Percentiles rank a stretch among this genome's conserved stretches.
phyloP scores from a whole-genome alignment of 208 protist genomes.

The Trypanosoma rangeli region DNA sequence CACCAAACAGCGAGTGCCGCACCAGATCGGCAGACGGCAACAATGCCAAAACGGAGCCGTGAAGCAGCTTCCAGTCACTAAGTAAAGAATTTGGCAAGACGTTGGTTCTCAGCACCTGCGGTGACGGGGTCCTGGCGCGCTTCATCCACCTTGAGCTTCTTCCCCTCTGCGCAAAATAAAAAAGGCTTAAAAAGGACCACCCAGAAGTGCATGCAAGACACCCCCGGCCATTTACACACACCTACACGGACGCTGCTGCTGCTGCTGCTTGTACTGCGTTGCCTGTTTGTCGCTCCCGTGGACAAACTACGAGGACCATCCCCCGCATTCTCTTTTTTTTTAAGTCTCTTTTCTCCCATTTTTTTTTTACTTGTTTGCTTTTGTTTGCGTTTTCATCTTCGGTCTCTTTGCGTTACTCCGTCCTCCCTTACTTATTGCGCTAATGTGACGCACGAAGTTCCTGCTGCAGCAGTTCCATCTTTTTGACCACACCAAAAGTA shows the following conservation, averaged over 20 bases:
- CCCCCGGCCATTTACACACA: neutral
- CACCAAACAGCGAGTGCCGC: conserved; percentile 3
- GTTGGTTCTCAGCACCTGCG: neutral
- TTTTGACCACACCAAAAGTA: conserved; percentile 79
- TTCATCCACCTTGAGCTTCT: conserved; percentile 20
- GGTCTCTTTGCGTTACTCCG: neutral
- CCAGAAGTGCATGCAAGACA: neutral
- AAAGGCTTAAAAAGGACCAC: neutral
- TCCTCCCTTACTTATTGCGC: neutral
- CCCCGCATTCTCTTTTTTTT: neutral
- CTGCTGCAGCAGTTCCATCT: conserved; percentile 70
- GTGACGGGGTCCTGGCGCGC: conserved; percentile 23
- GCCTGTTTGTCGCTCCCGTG: neutral
- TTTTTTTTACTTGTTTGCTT: neutral
- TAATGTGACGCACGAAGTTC: conserved; percentile 43
- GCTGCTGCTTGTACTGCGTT: neutral
- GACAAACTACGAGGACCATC: neutral
- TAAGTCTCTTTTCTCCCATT: no score
- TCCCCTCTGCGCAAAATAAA: neutral
- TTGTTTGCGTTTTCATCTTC: neutral
- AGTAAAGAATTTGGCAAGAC: conserved; percentile 13
- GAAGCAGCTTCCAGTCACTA: conserved; percentile 25
- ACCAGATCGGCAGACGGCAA: conserved; percentile 18
- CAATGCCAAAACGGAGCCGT: conserved; percentile 27
- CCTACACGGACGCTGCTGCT: neutral